Evolutionary conservation across 164 flowering plant genomes (phyloP), one percentile per base, ranked within the genome.

Genomic region (Umbellularia californica): DNA sequence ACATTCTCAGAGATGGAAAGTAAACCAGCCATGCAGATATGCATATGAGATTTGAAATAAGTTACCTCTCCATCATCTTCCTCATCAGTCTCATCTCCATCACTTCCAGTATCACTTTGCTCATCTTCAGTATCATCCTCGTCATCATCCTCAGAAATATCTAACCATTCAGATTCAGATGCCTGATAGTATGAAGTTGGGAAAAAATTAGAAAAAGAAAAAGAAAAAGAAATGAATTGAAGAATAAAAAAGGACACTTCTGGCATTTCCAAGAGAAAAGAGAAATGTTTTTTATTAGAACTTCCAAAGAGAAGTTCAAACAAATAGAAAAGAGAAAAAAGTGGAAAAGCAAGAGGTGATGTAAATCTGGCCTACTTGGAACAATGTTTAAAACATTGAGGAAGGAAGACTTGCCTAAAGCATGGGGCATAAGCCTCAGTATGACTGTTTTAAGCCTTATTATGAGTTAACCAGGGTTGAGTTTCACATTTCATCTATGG

Each of bases 101-200:
- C 87, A 76, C 85, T 85, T 51, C 72, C 90, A 55, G 78, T 74
- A 14, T 80, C 73, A 25, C 73, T 52, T 41, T 79, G 75, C 68
- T 85, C 92, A 74, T 82, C 85, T 60, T 84, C 93, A 67, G 78
- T 88, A 75, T 86, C 93, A 52, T 87, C 93, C 12, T 82, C 97
- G 76, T 92, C 97, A 75, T 95, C 98, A 79, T 88, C 89, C 76
- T 91, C 98, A 13, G 97, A 91, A 65, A 84, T 88, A 73, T 91
- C 98, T 63, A 95, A 50, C 99, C 99, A 95, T 72, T 95, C 95
- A 73, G 96, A 86, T 86, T 92, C 91, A 76, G 99, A 86, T 74
- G 99, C 90, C 99, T 95, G 82, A 13, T 27, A 41, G n/a, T 23
- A 70, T 67, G 50, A 0, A 79, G 47, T 7, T 41, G 47, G 47